These are phyloP conservation scores for Syzygium syzygioides DNA, from an alignment of 441 rosid species.

Conservation along the genomic window DNA sequence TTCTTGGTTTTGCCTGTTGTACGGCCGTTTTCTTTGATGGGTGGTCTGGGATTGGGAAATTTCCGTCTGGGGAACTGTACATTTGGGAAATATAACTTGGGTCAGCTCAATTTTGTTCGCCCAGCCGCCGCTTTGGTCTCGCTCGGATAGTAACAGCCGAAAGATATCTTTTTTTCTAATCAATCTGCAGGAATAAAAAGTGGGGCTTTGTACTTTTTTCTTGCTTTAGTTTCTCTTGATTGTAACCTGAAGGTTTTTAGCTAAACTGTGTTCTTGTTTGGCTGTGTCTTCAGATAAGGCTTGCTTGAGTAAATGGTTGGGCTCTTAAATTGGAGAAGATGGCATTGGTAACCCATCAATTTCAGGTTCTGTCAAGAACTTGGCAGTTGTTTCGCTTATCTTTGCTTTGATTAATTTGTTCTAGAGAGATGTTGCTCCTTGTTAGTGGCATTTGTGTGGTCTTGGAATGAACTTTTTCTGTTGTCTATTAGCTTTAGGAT, in stretches of 20 bases:
- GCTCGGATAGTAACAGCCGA: neutral
- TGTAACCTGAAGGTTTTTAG: neutral
- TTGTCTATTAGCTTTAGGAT: neutral
- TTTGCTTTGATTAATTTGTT: neutral
- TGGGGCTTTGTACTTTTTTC: neutral
- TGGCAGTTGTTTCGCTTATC: neutral
- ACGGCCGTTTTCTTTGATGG: neutral
- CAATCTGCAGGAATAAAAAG: neutral
- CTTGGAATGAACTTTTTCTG: neutral
- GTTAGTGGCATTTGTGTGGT: neutral
- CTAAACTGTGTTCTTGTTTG: neutral
- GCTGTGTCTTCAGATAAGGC: constrained; percentile 21
- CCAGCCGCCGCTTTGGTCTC: neutral
- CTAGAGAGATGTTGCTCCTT: neutral
- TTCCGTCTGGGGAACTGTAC: neutral
- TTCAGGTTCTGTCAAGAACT: constrained; percentile 47
- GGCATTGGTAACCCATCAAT: constrained; percentile 85
- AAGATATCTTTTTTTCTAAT: neutral
- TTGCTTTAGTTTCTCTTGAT: neutral
- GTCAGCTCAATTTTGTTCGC: neutral
- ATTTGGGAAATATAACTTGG: neutral
- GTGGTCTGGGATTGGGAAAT: neutral
- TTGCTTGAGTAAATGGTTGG: constrained; percentile 50
- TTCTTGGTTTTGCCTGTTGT: neutral
- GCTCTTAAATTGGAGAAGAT: constrained; percentile 47